Percentiles rank a stretch among this genome's conserved stretches.
These are phyloP conservation scores for Detonula confervacea DNA, from an alignment of 352 stramenopile genomes.

Conservation along the genomic window DNA sequence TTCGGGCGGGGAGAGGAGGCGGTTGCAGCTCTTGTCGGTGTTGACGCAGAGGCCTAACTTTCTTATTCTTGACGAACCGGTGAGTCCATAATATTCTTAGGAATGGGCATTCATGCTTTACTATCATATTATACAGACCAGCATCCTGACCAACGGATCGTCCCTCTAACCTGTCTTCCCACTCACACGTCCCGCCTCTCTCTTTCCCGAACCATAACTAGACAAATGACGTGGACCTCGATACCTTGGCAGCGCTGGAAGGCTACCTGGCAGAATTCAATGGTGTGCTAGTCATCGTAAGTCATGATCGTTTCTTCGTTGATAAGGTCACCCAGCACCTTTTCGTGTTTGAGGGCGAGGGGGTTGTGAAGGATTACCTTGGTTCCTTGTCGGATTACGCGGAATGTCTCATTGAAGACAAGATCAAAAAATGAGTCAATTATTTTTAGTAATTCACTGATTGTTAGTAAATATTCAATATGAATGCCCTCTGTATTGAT, in stretches of 20 bases:
- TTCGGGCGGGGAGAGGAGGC: slow-evolving; percentile 73
- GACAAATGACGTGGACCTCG: slow-evolving; percentile 76
- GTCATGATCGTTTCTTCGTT: slow-evolving; percentile 96
- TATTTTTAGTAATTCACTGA: too few species aligned
- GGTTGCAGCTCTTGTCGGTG: slow-evolving; percentile 80
- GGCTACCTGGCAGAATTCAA: slow-evolving; percentile 94
- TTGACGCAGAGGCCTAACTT: slow-evolving; percentile 81
- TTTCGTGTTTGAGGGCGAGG: slow-evolving; percentile 85
- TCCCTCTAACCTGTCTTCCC: background rate
- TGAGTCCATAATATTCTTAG: too few species aligned
- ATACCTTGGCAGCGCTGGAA: slow-evolving; percentile 86
- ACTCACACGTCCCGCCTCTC: background rate
- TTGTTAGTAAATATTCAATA: too few species aligned
- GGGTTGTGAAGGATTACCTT: slow-evolving; percentile 82
- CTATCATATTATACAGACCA: too few species aligned
- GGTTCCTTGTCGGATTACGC: slow-evolving; percentile 83
- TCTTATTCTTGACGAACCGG: slow-evolving; percentile 67
- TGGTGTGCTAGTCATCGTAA: slow-evolving; percentile 95
- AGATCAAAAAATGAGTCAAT: slow-evolving; percentile 80
- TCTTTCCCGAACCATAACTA: too few species aligned
- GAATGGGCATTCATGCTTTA: too few species aligned
- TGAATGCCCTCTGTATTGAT: too few species aligned
- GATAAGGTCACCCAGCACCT: slow-evolving; percentile 83
- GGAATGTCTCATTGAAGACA: slow-evolving; percentile 60
- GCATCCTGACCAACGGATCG: slow-evolving; percentile 5